Conservation (phyloP, 2,329 filamentous ascomycete species). For the Colletotrichum cordylinicola region DNA sequence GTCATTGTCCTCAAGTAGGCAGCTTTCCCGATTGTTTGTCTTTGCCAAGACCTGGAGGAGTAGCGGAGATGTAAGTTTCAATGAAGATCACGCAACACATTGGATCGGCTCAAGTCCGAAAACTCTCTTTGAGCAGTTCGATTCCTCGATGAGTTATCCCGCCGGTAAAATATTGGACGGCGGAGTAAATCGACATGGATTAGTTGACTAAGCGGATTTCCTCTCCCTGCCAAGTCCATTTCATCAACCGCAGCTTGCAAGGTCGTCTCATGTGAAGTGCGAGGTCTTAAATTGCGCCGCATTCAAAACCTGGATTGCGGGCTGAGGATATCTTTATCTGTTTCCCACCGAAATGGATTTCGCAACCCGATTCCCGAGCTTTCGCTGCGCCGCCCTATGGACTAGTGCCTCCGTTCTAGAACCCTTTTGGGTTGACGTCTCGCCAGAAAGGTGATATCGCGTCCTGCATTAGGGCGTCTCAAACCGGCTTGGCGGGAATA, state of each 20-base stretch:
- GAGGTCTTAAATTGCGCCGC: not conserved
- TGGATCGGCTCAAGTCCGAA: not conserved
- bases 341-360: not conserved
- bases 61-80: not conserved
- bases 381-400: not conserved
- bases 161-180: not conserved
- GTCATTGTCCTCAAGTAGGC: not conserved
- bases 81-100: not conserved
- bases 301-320: not conserved
- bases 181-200: not conserved
- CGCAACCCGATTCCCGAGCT: not conserved
- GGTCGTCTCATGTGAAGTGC: not conserved
- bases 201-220: not conserved
- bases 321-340: not conserved
- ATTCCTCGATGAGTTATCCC: not conserved
- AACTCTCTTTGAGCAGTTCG: not conserved
- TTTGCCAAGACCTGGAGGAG: not conserved
- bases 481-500: constrained; percentile 1
- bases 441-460: constrained; percentile 11
- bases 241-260: not conserved
- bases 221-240: not conserved
- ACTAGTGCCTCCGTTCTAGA: not conserved
- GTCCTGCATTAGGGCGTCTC: constrained; percentile 11
- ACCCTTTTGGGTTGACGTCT: not conserved
- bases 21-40: not conserved